These are phyloP conservation scores for Helotiales sp. DNA, from an alignment of 2,329 filamentous ascomycete species.

Conservation along the genomic window DNA sequence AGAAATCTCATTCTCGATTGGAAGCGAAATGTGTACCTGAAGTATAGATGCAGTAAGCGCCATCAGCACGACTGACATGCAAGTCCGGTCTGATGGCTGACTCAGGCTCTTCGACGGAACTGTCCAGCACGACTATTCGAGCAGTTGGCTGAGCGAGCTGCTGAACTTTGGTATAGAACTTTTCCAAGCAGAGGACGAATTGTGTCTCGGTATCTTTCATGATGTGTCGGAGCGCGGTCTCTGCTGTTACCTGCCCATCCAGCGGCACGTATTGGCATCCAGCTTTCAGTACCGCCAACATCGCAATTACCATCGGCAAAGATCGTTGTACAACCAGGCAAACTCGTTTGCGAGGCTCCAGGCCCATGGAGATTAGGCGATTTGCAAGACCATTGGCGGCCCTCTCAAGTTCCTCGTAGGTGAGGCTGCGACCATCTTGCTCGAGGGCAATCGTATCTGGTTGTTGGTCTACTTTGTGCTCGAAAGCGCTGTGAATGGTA, in stretches of 20 bases:
- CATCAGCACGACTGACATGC: slow-evolving; percentile 20
- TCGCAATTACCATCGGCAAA: slow-evolving; percentile 61
- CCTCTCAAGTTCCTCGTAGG: slow-evolving; percentile 52
- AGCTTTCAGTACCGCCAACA: slow-evolving; percentile 59
- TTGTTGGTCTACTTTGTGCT: slow-evolving; percentile 42
- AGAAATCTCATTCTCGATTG: slow-evolving; percentile 46
- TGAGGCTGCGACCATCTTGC: slow-evolving; percentile 46
- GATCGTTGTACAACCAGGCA: slow-evolving; percentile 61
- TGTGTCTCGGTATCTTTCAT: slow-evolving; percentile 52
- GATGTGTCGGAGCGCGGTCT: slow-evolving; percentile 54
- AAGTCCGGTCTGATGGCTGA: slow-evolving; percentile 20
- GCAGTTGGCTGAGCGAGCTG: slow-evolving; percentile 24
- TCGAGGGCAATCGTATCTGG: slow-evolving; percentile 49
- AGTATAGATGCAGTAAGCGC: slow-evolving; percentile 37
- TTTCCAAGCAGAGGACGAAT: slow-evolving; percentile 53
- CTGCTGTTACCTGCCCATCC: slow-evolving; percentile 58
- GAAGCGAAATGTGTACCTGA: slow-evolving; percentile 45
- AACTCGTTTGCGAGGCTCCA: slow-evolving; percentile 53
- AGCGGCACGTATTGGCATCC: slow-evolving; percentile 65
- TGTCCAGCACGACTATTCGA: slow-evolving; percentile 28
- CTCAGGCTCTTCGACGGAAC: not conserved
- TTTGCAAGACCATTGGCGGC: slow-evolving; percentile 50
- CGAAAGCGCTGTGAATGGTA: slow-evolving; percentile 42
- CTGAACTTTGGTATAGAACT: slow-evolving; percentile 41
- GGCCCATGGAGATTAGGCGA: slow-evolving; percentile 47